Conservation (phyloP, 257 asterid genomes). For the Pogostemon cablin region DNA sequence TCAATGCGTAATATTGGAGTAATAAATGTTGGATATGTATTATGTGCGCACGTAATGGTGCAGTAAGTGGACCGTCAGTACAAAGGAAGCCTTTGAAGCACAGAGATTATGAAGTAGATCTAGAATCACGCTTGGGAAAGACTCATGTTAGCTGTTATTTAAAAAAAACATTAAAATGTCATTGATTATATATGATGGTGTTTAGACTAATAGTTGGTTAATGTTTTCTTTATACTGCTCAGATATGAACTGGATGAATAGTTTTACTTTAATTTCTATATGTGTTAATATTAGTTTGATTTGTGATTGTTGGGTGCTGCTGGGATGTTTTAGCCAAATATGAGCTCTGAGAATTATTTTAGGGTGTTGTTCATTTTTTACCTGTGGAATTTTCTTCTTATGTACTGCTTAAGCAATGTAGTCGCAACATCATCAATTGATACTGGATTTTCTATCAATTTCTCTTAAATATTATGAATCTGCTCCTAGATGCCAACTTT, state of each 20-base stretch:
- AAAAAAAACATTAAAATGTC: not conserved
- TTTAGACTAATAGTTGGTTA: conserved; percentile 1
- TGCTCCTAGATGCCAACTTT: conserved; percentile 4
- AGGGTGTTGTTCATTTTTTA: no score
- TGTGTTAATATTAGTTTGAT: not conserved
- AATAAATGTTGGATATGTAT: conserved; percentile 17
- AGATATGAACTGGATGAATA: conserved; percentile 21
- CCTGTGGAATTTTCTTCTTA: conserved; percentile 1
- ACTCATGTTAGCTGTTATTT: conserved; percentile 67
- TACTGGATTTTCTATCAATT: not conserved
- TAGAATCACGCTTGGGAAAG: conserved; percentile 95
- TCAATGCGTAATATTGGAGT: conserved; percentile 15
- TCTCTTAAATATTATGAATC: not conserved
- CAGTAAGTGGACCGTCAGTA: conserved; percentile 89
- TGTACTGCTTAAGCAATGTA: not conserved
- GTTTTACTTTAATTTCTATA: conserved; percentile 2
- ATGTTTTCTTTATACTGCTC: not conserved
- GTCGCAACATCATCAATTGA: not conserved
- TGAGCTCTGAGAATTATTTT: no score
- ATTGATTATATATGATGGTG: conserved; percentile 20
- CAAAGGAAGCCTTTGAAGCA: conserved; percentile 98
- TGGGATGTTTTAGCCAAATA: no score
- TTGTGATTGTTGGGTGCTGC: no score
- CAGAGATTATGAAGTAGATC: conserved; percentile 97
- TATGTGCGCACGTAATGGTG: conserved; percentile 30